These are phyloP conservation scores for Senecio squalidus DNA, from an alignment of 140 eudicot species.

Conservation along the genomic window DNA sequence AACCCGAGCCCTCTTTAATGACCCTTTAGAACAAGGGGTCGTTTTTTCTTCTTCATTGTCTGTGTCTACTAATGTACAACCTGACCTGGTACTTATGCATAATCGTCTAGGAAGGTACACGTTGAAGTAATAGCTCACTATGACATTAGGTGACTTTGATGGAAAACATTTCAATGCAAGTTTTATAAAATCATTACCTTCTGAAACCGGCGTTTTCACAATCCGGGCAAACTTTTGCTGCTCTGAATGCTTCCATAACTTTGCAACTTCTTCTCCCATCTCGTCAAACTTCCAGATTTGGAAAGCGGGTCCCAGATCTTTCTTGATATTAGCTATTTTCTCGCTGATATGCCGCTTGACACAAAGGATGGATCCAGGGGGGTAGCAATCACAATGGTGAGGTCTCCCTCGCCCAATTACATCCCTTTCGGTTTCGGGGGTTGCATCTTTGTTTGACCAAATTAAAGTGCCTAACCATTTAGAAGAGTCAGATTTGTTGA, in stretches of 20 bases:
- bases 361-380: conserved; percentile 42
- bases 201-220: conserved; percentile 23
- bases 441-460: conserved; percentile 42
- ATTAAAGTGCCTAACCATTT: conserved; percentile 58
- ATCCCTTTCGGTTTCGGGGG: conserved; percentile 21
- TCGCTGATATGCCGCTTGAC: conserved; percentile 44
- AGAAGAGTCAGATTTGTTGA: conserved; percentile 23
- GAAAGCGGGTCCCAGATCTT: conserved; percentile 63
- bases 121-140: conserved; percentile 51
- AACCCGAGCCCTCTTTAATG: conserved; percentile 14
- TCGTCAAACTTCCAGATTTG: conserved; percentile 54
- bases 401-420: conserved; percentile 55
- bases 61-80: conserved; percentile 29
- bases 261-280: conserved; percentile 58
- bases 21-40: conserved; percentile 21
- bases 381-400: conserved; percentile 40
- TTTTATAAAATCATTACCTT: conserved; percentile 34
- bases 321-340: conserved; percentile 33
- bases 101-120: conserved; percentile 47
- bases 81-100: conserved; percentile 37
- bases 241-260: conserved; percentile 48
- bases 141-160: conserved; percentile 25
- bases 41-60: conserved; percentile 41
- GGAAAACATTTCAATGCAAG: conserved; percentile 41
- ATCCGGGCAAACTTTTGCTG: conserved; percentile 33